Conservation (phyloP, 2,329 filamentous ascomycete species). For the Leptosphaerulina australis region DNA sequence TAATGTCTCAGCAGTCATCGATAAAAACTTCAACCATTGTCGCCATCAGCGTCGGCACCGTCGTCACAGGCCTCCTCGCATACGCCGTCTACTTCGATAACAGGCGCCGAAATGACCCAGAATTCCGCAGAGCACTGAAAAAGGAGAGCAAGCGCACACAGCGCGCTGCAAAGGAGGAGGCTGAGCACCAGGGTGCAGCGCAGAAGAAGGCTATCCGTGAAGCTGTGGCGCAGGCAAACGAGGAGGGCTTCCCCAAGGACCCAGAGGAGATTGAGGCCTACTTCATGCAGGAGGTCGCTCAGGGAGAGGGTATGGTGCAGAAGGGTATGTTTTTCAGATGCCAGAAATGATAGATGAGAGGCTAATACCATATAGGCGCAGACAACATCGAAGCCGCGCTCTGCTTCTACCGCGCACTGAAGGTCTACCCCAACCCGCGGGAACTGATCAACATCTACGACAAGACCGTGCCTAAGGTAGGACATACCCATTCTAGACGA, state of each 20-base stretch:
- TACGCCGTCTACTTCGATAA: slow-evolving; percentile 73
- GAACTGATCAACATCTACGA: slow-evolving; percentile 98
- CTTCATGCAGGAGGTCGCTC: slow-evolving; percentile 94
- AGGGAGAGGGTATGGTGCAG: slow-evolving; percentile 80
- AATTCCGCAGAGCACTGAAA: slow-evolving; percentile 68
- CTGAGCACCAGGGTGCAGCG: slow-evolving; percentile 66
- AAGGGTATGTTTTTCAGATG: slow-evolving; percentile 66
- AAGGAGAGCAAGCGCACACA: slow-evolving; percentile 76
- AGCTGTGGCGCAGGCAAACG: slow-evolving; percentile 80
- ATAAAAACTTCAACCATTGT: slow-evolving; percentile 64
- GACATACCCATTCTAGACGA: slow-evolving; percentile 10
- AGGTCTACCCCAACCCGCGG: slow-evolving; percentile 93
- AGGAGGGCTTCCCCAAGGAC: slow-evolving; percentile 87
- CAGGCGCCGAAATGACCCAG: slow-evolving; percentile 66
- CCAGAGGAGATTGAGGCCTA: slow-evolving; percentile 93
- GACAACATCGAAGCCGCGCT: slow-evolving; percentile 82
- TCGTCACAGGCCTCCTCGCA: slow-evolving; percentile 64
- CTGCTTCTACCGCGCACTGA: slow-evolving; percentile 97
- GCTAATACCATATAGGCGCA: slow-evolving; percentile 57
- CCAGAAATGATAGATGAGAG: not conserved
- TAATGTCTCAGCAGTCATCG: slow-evolving; percentile 43
- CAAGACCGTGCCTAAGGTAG: slow-evolving; percentile 94
- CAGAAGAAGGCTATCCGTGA: slow-evolving; percentile 76
- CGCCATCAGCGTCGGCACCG: slow-evolving; percentile 63
- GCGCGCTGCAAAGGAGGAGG: slow-evolving; percentile 74